Conservation (phyloP, 2,329 filamentous ascomycete species). For the Colletotrichum sp. region DNA sequence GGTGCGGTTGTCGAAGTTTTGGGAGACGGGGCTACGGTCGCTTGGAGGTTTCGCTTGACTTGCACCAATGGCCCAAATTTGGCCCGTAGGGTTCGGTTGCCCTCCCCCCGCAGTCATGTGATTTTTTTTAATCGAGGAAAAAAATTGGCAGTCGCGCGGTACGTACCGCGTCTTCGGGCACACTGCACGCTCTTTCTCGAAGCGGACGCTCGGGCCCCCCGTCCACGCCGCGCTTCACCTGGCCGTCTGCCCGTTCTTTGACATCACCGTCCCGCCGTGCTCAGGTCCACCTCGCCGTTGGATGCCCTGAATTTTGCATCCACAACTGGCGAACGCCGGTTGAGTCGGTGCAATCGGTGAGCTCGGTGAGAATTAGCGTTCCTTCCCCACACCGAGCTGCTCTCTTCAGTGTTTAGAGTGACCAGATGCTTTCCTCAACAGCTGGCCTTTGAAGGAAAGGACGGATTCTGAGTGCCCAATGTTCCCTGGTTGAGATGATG, state of each 20-base stretch:
- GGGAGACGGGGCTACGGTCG: constrained; percentile 8
- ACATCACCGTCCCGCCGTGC: background rate
- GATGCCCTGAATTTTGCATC: background rate
- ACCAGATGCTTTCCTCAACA: background rate
- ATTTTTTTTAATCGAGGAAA: background rate
- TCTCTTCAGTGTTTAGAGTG: background rate
- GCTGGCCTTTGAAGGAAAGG: background rate
- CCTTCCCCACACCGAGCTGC: background rate
- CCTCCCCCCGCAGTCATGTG: constrained; percentile 21
- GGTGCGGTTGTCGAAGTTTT: constrained; percentile 20
- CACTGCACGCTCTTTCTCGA: background rate
- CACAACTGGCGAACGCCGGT: background rate
- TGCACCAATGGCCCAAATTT: background rate
- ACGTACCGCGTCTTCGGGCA: background rate
- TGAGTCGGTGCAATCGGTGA: background rate
- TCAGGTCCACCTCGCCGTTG: background rate
- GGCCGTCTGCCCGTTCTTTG: background rate
- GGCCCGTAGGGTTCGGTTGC: constrained; percentile 20
- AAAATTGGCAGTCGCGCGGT: background rate
- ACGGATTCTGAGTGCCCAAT: background rate
- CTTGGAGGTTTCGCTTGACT: constrained; percentile 22
- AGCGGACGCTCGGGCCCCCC: background rate
- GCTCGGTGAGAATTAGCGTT: background rate
- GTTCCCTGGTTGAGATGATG: background rate
- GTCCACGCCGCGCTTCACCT: background rate